Evolutionary conservation across 345 rosid species (phyloP).

Genomic region (Excoecaria cochinchinensis): DNA sequence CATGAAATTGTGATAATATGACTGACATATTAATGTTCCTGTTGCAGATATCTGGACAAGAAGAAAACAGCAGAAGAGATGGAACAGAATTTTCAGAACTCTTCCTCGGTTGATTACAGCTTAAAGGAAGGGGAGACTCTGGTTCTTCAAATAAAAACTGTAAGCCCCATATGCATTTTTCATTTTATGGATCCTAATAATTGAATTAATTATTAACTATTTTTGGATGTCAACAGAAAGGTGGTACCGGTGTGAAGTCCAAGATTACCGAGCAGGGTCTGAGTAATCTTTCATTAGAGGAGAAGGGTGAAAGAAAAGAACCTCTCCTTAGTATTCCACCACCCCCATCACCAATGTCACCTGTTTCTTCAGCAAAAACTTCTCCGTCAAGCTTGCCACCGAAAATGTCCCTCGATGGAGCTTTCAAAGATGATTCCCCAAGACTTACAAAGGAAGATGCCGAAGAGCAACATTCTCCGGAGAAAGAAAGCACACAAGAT

Average conservation of each 20-base stretch:
- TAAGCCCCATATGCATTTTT: slow-evolving; percentile 32
- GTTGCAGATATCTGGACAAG: slow-evolving; percentile 79
- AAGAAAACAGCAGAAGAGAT: slow-evolving; percentile 98
- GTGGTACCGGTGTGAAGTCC: slow-evolving; percentile 42
- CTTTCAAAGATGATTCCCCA: slow-evolving; percentile 24
- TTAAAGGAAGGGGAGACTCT: slow-evolving; percentile 92
- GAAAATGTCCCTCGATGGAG: slow-evolving; percentile 32
- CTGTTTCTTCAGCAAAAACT: slow-evolving; percentile 36
- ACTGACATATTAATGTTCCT: slow-evolving; percentile 5
- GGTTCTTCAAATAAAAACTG: slow-evolving; percentile 75
- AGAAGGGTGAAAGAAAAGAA: slow-evolving; percentile 54
- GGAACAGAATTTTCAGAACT: slow-evolving; percentile 89
- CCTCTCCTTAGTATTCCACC: slow-evolving; percentile 66
- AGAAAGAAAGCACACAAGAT: slow-evolving; percentile 42
- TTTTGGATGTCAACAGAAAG: slow-evolving; percentile 40
- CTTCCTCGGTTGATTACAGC: slow-evolving; percentile 77
- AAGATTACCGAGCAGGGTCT: slow-evolving; percentile 57
- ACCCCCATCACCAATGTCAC: slow-evolving; percentile 67
- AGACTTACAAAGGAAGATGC: slow-evolving; percentile 27
- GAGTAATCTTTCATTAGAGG: slow-evolving; percentile 55
- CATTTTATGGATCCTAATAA: slow-evolving; percentile 3
- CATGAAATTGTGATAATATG: background rate
- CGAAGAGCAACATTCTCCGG: slow-evolving; percentile 32
- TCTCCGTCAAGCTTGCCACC: slow-evolving; percentile 42
- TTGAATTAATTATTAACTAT: background rate